These are phyloP conservation scores for Trichoderma guizhouense DNA, from an alignment of 2,329 filamentous ascomycete genomes.

Conservation along the genomic window DNA sequence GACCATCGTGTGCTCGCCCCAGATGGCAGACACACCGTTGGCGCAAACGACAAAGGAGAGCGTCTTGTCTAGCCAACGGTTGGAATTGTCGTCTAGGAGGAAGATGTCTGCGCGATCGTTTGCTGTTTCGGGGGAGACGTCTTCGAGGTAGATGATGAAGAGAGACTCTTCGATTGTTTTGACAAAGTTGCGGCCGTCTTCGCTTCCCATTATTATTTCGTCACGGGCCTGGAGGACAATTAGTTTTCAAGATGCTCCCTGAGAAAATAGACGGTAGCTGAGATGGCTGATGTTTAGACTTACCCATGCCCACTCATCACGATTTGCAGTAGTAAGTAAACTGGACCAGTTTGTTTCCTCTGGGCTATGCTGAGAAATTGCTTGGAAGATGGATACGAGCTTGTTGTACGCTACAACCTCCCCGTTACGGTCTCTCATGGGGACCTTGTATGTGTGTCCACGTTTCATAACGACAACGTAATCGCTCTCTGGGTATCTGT, in stretches of 20 bases:
- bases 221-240: not conserved
- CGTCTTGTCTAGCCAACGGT: slow-evolving; percentile 20
- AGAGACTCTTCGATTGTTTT: slow-evolving; percentile 12
- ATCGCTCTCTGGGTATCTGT: slow-evolving; percentile 7
- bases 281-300: not conserved
- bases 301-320: slow-evolving; percentile 19
- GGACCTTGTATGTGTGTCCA: not conserved
- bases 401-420: not conserved
- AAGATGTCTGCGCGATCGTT: not conserved
- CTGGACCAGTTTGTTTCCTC: not conserved
- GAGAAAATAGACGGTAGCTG: not conserved
- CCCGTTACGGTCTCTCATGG: not conserved
- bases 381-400: not conserved
- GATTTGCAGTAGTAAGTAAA: slow-evolving; percentile 17
- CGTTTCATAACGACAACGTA: slow-evolving; percentile 7
- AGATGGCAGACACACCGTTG: slow-evolving; percentile 17
- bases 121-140: not conserved
- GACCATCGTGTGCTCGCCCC: slow-evolving; percentile 18
- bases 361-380: not conserved
- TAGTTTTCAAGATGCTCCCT: not conserved
- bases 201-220: not conserved
- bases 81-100: slow-evolving; percentile 15
- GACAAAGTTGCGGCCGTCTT: not conserved
- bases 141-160: slow-evolving; percentile 19
- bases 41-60: slow-evolving; percentile 14